Evolutionary conservation across 2,329 filamentous ascomycete species (phyloP).

Genomic region (Berkeleyomyces basicola): DNA sequence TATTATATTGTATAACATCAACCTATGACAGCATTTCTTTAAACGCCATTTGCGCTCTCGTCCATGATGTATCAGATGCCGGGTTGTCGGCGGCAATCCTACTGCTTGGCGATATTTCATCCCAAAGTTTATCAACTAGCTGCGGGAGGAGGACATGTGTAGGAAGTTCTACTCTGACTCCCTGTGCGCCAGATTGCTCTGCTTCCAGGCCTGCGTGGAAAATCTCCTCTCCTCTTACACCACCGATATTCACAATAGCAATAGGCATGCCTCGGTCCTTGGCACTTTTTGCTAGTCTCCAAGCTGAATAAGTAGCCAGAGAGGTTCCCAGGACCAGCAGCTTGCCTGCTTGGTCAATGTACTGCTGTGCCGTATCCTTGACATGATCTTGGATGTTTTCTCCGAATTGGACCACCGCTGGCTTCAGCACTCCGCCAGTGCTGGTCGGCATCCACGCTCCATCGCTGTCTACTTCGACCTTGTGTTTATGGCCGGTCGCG

Average conservation of each 20-base stretch:
- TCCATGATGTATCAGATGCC: conserved; percentile 14
- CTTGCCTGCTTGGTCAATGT: conserved; percentile 58
- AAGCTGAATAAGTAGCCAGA: conserved; percentile 87
- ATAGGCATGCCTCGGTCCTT: conserved; percentile 72
- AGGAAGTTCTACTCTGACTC: conserved; percentile 39
- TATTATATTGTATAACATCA: conserved; percentile 14
- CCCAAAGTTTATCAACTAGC: conserved; percentile 33
- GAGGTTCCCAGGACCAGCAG: conserved; percentile 76
- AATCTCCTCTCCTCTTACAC: conserved; percentile 59
- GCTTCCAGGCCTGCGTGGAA: conserved; percentile 46
- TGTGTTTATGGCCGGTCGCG: conserved; percentile 18
- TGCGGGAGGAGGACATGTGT: conserved; percentile 41
- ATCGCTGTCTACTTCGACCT: conserved; percentile 56
- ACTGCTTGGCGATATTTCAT: neutral
- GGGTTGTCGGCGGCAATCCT: neutral
- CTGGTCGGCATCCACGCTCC: conserved; percentile 49
- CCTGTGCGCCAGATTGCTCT: conserved; percentile 32
- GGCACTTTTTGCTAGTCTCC: conserved; percentile 71
- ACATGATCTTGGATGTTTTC: conserved; percentile 59
- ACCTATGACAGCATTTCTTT: conserved; percentile 43
- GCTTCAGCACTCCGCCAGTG: conserved; percentile 71
- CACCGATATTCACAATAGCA: conserved; percentile 75
- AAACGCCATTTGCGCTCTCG: conserved; percentile 25
- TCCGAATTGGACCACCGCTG: conserved; percentile 91
- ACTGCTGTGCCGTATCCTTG: conserved; percentile 61